These are phyloP conservation scores for Blastosporella zonata DNA, from an alignment of 1,284 basidiomycete genomes.

Conservation along the genomic window DNA sequence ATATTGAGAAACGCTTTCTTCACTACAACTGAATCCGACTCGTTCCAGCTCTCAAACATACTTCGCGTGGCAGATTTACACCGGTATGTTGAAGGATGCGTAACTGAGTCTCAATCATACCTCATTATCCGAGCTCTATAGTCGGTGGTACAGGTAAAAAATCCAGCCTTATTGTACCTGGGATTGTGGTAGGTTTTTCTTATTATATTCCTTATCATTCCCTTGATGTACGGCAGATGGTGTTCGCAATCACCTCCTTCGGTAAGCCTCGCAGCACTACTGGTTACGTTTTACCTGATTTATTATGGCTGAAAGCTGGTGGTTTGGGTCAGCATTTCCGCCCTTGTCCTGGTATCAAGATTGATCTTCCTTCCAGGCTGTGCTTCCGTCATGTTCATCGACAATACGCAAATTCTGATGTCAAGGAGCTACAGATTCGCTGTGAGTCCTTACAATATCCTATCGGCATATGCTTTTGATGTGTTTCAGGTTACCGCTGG, in stretches of 20 bases:
- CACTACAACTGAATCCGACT: neutral
- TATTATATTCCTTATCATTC: neutral
- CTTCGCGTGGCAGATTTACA: conserved; percentile 12
- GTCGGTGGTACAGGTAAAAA: conserved; percentile 3
- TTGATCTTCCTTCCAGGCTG: conserved; percentile 2
- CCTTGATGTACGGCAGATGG: neutral
- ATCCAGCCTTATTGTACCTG: conserved; percentile 4
- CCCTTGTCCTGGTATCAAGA: neutral
- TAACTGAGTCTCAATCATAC: neutral
- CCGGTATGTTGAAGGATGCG: neutral
- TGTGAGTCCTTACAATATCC: neutral
- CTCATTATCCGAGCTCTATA: neutral
- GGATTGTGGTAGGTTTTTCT: conserved; percentile 4
- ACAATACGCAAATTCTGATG: conserved; percentile 7
- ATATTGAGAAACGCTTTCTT: neutral
- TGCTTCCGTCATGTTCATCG: conserved; percentile 7
- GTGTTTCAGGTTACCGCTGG: conserved; percentile 3
- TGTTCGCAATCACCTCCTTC: conserved; percentile 8
- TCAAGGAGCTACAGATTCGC: conserved; percentile 9
- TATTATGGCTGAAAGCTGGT: neutral
- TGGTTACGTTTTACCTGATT: neutral
- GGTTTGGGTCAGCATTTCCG: neutral
- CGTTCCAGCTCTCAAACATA: conserved; percentile 5
- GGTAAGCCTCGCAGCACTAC: neutral
- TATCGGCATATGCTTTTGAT: neutral